These are phyloP conservation scores for Ustilago sp. DNA, from an alignment of 1,284 basidiomycete species.

Conservation along the genomic window DNA sequence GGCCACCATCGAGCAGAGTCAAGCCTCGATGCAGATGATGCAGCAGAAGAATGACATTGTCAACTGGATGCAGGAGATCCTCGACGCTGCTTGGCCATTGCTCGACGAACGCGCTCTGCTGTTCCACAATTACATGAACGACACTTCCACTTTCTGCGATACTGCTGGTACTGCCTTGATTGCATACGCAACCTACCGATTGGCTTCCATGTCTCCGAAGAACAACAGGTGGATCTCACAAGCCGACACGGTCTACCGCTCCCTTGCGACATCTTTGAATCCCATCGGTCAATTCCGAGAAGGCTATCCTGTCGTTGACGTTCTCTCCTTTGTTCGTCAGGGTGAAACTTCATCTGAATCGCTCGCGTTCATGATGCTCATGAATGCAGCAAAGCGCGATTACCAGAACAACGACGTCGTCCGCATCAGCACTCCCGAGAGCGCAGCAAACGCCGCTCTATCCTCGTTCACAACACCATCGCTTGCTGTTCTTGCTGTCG, in stretches of 20 bases:
- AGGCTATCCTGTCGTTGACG: slow-evolving; percentile 58
- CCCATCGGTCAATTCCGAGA: slow-evolving; percentile 47
- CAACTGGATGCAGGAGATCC: slow-evolving; percentile 80
- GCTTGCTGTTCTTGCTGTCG: background rate
- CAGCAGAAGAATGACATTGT: slow-evolving; percentile 76
- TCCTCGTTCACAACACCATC: background rate
- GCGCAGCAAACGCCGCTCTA: slow-evolving; percentile 19
- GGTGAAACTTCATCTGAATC: slow-evolving; percentile 58
- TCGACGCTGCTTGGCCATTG: slow-evolving; percentile 77
- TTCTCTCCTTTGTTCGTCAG: slow-evolving; percentile 50
- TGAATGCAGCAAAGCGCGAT: slow-evolving; percentile 62
- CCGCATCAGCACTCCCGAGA: slow-evolving; percentile 23
- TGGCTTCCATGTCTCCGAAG: slow-evolving; percentile 55
- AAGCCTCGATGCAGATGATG: slow-evolving; percentile 73
- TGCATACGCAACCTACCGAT: slow-evolving; percentile 59
- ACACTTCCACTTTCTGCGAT: slow-evolving; percentile 54
- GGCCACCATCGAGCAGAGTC: slow-evolving; percentile 78
- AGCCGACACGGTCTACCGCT: slow-evolving; percentile 58
- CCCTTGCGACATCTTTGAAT: slow-evolving; percentile 47
- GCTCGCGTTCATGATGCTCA: slow-evolving; percentile 61
- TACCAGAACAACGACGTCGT: slow-evolving; percentile 47
- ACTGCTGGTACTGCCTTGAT: slow-evolving; percentile 61
- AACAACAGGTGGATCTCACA: slow-evolving; percentile 32
- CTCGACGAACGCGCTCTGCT: slow-evolving; percentile 70
- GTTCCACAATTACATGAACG: slow-evolving; percentile 65